Evolutionary conservation across 805 yeast species (phyloP).

Genomic region (Candida easanensis): DNA sequence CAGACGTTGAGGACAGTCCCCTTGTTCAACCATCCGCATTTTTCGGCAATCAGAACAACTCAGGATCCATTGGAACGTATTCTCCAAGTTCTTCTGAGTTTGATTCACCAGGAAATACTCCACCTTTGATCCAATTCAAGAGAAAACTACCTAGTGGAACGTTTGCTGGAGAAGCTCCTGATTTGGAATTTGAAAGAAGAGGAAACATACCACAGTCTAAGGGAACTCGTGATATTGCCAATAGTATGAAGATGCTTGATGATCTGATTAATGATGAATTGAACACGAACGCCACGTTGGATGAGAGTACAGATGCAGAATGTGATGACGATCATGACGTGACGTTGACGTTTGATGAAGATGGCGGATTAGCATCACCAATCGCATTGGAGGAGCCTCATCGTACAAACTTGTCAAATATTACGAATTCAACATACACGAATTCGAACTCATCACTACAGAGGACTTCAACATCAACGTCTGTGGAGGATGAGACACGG

Average conservation of each 20-base stretch:
- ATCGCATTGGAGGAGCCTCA: conserved; percentile 16
- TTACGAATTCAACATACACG: conserved; percentile 25
- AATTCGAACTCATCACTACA: conserved; percentile 23
- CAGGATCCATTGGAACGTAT: conserved; percentile 43
- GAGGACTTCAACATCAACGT: conserved; percentile 14
- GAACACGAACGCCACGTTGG: conserved; percentile 15
- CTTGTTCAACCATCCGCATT: conserved; percentile 29
- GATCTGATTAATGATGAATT: conserved; percentile 29
- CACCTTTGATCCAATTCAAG: conserved; percentile 16
- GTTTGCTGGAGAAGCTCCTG: conserved; percentile 1
- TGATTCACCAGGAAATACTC: conserved; percentile 35
- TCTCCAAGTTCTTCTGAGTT: conserved; percentile 46
- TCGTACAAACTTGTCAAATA: conserved; percentile 18
- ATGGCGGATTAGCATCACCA: conserved; percentile 22
- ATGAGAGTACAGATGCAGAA: conserved; percentile 16
- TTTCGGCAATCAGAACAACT: conserved; percentile 29
- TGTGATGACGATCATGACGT: conserved; percentile 12
- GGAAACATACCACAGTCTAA: conserved; percentile 38
- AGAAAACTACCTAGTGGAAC: conserved; percentile 13
- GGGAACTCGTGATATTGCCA: conserved; percentile 40
- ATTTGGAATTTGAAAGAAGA: conserved; percentile 16
- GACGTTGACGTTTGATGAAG: conserved; percentile 15
- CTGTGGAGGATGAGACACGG: conserved; percentile 10
- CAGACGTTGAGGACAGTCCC: conserved; percentile 25
- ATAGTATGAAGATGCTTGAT: conserved; percentile 35